These are phyloP conservation scores for Escallonia rubra DNA, from an alignment of 129 eudicot genomes.

Conservation along the genomic window DNA sequence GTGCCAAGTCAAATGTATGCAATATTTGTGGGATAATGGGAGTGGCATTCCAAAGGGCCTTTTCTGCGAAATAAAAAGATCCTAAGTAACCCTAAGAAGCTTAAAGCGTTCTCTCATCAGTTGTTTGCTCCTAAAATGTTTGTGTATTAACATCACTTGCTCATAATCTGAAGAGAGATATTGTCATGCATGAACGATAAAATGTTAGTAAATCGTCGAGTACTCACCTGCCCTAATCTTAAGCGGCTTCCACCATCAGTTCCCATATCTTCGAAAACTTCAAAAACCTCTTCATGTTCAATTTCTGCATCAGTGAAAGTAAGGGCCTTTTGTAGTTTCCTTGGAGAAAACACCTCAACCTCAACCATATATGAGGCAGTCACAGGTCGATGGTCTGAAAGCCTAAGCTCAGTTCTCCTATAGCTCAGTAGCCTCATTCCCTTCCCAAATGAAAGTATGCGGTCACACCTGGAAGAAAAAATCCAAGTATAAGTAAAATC, in stretches of 20 bases:
- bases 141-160: no score
- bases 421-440: slow-evolving; percentile 69
- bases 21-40: no score
- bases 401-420: slow-evolving; percentile 57
- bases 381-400: slow-evolving; percentile 94
- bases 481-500: not conserved
- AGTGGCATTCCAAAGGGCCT: no score
- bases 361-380: slow-evolving; percentile 69
- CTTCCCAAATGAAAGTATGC: slow-evolving; percentile 76
- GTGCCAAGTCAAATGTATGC: no score
- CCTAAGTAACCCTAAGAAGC: no score
- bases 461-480: slow-evolving; percentile 70
- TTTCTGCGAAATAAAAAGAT: no score
- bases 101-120: no score
- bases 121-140: no score
- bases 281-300: slow-evolving; percentile 30
- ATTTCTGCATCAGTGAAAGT: slow-evolving; percentile 90
- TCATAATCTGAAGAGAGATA: no score
- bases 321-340: slow-evolving; percentile 80
- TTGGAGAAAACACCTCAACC: slow-evolving; percentile 78
- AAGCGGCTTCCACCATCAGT: slow-evolving; percentile 29
- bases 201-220: not conserved
- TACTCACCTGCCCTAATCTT: slow-evolving; percentile 50
- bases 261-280: slow-evolving; percentile 15
- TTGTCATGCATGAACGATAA: no score